These are phyloP conservation scores for Datura wrightii DNA, from an alignment of 257 asterid species.

Conservation along the genomic window DNA sequence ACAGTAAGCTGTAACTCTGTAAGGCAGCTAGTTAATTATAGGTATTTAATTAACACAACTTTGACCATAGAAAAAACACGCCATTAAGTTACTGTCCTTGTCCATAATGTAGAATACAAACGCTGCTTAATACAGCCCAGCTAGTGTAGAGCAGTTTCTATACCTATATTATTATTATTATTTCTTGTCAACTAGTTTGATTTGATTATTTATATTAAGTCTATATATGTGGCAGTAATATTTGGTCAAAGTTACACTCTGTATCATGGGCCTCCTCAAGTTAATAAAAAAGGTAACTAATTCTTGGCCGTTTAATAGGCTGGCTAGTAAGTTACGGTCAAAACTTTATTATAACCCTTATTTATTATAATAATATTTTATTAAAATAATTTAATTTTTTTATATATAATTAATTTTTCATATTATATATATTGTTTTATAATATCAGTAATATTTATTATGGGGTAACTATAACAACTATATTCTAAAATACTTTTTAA, in stretches of 20 bases:
- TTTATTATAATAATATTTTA: no score
- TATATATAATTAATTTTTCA: no score
- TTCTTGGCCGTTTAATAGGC: neutral
- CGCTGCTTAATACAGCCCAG: constrained; percentile 1
- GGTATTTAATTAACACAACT: constrained; percentile 12
- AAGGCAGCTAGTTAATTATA: neutral
- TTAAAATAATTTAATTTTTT: no score
- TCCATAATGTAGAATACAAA: neutral
- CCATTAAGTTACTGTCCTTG: neutral
- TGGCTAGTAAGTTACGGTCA: neutral
- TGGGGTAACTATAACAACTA: no score
- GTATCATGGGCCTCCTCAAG: neutral
- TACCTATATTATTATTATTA: neutral
- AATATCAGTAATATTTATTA: no score
- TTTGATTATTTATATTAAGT: neutral
- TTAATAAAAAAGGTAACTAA: neutral
- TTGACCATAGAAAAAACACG: neutral
- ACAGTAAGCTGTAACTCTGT: neutral
- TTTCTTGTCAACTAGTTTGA: neutral
- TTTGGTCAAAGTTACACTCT: constrained; percentile 17
- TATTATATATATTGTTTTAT: no score
- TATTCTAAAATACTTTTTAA: no score
- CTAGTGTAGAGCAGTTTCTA: neutral
- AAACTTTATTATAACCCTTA: no score
- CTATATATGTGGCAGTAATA: neutral